phyloP scores from a whole-genome alignment of 2,329 filamentous ascomycete genomes.

The Lasiodiplodia theobromae region DNA sequence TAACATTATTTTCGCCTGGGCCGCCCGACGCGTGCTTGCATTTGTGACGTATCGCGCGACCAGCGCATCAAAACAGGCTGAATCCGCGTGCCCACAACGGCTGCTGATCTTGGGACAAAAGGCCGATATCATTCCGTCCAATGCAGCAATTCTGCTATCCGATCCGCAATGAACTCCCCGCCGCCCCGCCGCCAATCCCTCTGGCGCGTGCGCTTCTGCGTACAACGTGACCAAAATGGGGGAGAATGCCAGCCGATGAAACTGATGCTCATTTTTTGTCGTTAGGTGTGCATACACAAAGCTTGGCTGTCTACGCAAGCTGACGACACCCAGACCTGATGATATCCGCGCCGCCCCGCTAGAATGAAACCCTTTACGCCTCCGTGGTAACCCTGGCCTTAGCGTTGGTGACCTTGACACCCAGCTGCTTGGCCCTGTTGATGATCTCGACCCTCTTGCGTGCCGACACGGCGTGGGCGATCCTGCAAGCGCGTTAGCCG shows the following conservation, averaged over 20 bases:
- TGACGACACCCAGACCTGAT: conserved; percentile 31
- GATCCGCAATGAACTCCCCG: conserved; percentile 21
- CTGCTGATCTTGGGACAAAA: conserved; percentile 23
- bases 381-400: conserved; percentile 99
- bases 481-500: conserved; percentile 63
- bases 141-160: conserved; percentile 21
- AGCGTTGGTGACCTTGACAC: conserved; percentile 99
- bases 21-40: conserved; percentile 1
- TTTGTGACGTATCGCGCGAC: conserved; percentile 23
- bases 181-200: conserved; percentile 12
- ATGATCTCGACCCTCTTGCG: conserved; percentile 99
- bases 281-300: conserved; percentile 30
- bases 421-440: conserved; percentile 94
- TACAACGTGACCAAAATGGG: conserved; percentile 19
- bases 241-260: conserved; percentile 23
- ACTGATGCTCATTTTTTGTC: conserved; percentile 31
- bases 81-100: conserved; percentile 12
- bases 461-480: conserved; percentile 96
- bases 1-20: conserved; percentile 2
- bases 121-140: conserved; percentile 22
- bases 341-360: conserved; percentile 31
- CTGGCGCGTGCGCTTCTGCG: conserved; percentile 8
- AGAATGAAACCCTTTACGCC: conserved; percentile 57
- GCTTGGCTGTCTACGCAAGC: conserved; percentile 29
- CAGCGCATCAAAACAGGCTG: conserved; percentile 13